A percentile compares a stretch with the other conserved stretches of the same genome.
These are phyloP conservation scores for Rosa hybrid DNA, from an alignment of 331 rosid genomes.

Conservation along the genomic window DNA sequence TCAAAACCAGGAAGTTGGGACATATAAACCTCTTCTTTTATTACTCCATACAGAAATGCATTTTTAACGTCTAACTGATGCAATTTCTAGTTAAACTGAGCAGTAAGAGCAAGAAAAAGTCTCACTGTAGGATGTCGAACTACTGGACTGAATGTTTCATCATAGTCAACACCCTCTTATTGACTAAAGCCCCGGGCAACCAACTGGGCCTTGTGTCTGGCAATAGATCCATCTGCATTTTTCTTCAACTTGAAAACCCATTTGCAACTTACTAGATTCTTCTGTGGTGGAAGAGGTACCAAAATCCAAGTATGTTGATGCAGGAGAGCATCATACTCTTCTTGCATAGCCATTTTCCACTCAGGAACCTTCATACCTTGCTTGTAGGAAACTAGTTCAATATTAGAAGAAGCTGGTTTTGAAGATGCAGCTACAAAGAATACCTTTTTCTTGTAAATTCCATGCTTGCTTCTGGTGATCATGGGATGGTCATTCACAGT, in stretches of 20 bases:
- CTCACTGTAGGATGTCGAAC: neutral
- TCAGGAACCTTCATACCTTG: neutral
- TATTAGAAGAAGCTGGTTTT: too few relatives aligned
- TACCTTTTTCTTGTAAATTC: too few relatives aligned
- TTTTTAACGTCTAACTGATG: neutral
- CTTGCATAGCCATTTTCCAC: neutral
- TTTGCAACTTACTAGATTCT: neutral
- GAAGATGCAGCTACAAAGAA: too few relatives aligned
- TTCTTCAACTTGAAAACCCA: neutral
- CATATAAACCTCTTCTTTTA: neutral
- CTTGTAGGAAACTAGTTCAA: neutral
- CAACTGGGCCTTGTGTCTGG: neutral
- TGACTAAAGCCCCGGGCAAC: neutral
- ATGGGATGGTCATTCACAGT: too few relatives aligned
- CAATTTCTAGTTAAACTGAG: neutral
- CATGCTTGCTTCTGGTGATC: too few relatives aligned
- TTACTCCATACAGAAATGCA: neutral
- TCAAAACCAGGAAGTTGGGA: neutral
- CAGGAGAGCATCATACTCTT: neutral
- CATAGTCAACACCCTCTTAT: neutral
- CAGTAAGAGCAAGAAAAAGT: neutral
- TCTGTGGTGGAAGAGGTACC: neutral
- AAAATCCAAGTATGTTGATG: neutral
- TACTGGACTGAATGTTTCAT: neutral
- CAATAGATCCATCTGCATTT: neutral